phyloP scores from a whole-genome alignment of 139 green algal species.

The Chlamydomonas schloesseri region DNA sequence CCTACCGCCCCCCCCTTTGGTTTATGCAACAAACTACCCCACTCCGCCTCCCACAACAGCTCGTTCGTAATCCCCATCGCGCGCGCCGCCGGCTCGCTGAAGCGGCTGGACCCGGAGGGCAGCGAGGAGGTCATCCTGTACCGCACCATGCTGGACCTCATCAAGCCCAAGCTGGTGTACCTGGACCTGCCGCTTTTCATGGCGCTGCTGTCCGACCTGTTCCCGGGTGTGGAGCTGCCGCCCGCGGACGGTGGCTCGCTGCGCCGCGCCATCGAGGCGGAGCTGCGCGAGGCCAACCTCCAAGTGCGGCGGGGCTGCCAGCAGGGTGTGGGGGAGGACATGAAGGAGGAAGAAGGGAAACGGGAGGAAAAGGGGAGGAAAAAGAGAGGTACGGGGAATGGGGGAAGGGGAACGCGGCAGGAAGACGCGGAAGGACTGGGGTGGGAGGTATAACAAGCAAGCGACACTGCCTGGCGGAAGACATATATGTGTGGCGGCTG shows the following conservation, averaged over 20 bases:
- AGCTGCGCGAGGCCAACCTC: slow-evolving; percentile 77
- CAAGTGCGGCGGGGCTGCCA: slow-evolving; percentile 59
- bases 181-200: slow-evolving; percentile 89
- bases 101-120: slow-evolving; percentile 80
- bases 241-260: slow-evolving; percentile 71
- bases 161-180: slow-evolving; percentile 91
- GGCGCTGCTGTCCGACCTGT: slow-evolving; percentile 86
- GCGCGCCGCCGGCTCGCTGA: slow-evolving; percentile 80
- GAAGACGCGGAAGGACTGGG: too few relatives aligned
- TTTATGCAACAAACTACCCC: too few relatives aligned
- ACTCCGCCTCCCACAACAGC: slow-evolving; percentile 7
- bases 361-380: neutral
- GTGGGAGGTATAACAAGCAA: too few relatives aligned
- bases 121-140: slow-evolving; percentile 87
- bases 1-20: neutral
- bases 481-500: too few relatives aligned
- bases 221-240: slow-evolving; percentile 86
- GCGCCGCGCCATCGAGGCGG: slow-evolving; percentile 71
- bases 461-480: too few relatives aligned
- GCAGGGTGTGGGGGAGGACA: neutral
- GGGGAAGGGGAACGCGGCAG: neutral
- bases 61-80: slow-evolving; percentile 92
- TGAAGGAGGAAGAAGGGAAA: too few relatives aligned
- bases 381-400: too few relatives aligned
- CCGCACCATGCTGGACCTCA: slow-evolving; percentile 88